Base-by-base conservation (phyloP, 225 moss, liverwort and hornwort genomes). In the Ulota crispa region DNA sequence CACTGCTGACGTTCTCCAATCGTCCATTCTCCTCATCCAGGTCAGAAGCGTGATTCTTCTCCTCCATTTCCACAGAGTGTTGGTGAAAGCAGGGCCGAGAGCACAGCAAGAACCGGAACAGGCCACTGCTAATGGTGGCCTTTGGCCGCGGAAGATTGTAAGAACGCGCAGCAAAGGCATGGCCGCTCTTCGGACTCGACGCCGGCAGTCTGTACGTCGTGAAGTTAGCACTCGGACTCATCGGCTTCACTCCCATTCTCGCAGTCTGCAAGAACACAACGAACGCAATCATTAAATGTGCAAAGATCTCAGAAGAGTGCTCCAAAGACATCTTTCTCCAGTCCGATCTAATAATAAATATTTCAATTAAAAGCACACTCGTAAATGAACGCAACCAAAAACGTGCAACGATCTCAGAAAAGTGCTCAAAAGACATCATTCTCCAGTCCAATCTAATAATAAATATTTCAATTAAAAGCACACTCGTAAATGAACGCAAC, bases 61-160 rank as follows among this genome's bases (percentile, higher is more conserved):
- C 52, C 78, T 89, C 87, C 57, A 83, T 68, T 11, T 91, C 87
- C 14, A 86, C 87, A 21, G 86, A 81, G 75, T 89, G 80, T 70
- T 91, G 85, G 4, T 92, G 86, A 2, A 89, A 75, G 85, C 85
- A 81, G 14, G 91, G 94, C 39, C 91, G 84, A 31, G 94, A 88
- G 69, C 92, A 93, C 26, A 89, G 83, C 78, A 94, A 57, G 28
- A 94, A 87, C 50, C 93, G 89, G 50, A 96, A 83, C 42, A 93
- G 72, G 13, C 89, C 88, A 73, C 67, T 80, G 76, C 79, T 78
- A 6, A 30, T 70, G 55, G 64, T 30, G 39, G 72, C 3, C 64
- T 86, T 86, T 11, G 83, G 81, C 70, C 83, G 80, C 20, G 85
- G 78, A 15, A 81, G 82, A 60, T 43, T 56, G 62, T 75, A 87